Evolutionary conservation across 495 filamentous ascomycete genomes (phyloP), one percentile per base, ranked within the genome.

Genomic region (Aspergillus campestris): DNA sequence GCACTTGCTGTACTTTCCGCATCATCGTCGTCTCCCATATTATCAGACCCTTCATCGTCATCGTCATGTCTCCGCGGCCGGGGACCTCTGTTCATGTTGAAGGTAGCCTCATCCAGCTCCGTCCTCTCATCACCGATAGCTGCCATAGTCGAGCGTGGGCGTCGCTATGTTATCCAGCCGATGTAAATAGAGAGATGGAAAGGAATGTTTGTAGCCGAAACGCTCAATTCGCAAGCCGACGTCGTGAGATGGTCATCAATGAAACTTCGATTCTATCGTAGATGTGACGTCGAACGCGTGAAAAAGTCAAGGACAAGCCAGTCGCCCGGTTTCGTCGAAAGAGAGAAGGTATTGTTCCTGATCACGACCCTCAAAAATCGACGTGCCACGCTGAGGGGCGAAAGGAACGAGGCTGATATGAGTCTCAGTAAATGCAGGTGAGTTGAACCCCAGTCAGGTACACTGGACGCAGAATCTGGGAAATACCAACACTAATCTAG

Each of bases 1-100:
- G 86, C 81, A 61, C 89, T 95, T n/a, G 84, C 83, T 56, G 94
- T 73, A 56, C 90, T 96, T 66, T 96, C 88, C 47, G 84, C 73
- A 60, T 97, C 92, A 50, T 97, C 92, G 51, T 95, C 89, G 38
- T 89, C 87, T 48, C 18, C 18, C 18, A 24, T 24, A 42, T 77
- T 75, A 56, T 94, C 87, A 24, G 86, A 86, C 38, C 77, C 81
- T 47, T 95, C 89, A 56, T 96, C 91, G 53, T 96, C 90, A 46
- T 83, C 79, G 56, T 89, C 84, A 49, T 82, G 69, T 72, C 86
- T 67, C 72, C 92, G 63, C 73, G 86, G 70, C 59, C 85, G 72
- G 63, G 82, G 60, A 33, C 74, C 71, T 45, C 78, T 71, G 47
- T 73, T 62, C 48, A 78, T 66, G 42, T 70, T 82, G 18, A 86